phyloP scores from a whole-genome alignment of 2,329 filamentous ascomycete genomes.

The Westerdykella aurantiaca region DNA sequence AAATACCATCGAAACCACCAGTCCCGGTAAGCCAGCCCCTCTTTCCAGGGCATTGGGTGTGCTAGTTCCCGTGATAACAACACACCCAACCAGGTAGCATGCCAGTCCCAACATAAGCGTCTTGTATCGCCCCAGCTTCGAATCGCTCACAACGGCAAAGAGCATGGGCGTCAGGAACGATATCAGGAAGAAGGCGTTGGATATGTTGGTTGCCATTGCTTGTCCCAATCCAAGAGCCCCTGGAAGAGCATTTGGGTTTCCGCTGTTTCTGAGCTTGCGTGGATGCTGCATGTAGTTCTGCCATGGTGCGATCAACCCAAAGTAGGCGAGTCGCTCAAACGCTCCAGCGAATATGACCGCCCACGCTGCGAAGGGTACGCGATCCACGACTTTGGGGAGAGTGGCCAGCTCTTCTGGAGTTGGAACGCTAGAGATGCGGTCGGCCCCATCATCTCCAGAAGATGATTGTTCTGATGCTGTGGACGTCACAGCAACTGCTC shows the following conservation, averaged over 20 bases:
- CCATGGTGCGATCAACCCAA: slow-evolving; percentile 5
- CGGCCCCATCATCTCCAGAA: too few relatives aligned
- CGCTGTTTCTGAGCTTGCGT: not conserved
- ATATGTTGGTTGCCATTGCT: slow-evolving; percentile 13
- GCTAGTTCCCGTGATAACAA: slow-evolving; percentile 4
- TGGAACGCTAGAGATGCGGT: not conserved
- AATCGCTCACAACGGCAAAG: slow-evolving; percentile 30
- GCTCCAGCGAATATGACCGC: slow-evolving; percentile 6
- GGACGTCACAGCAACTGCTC: too few relatives aligned
- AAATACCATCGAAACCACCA: slow-evolving; percentile 2
- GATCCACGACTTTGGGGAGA: slow-evolving; percentile 8
- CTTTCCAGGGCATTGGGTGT: not conserved
- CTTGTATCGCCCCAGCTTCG: slow-evolving; percentile 31
- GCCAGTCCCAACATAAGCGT: slow-evolving; percentile 24
- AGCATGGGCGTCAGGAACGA: slow-evolving; percentile 18
- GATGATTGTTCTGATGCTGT: too few relatives aligned
- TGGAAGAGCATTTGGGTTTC: slow-evolving; percentile 9
- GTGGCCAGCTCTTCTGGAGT: slow-evolving; percentile 3
- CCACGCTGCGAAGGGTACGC: slow-evolving; percentile 9
- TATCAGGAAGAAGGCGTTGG: slow-evolving; percentile 11
- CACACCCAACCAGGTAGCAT: slow-evolving; percentile 4
- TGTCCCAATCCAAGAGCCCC: slow-evolving; percentile 20
- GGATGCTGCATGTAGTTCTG: slow-evolving; percentile 18
- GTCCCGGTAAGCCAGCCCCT: slow-evolving; percentile 1
- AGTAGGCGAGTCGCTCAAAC: slow-evolving; percentile 7